Percentiles rank a stretch among this genome's conserved stretches.
phyloP scores from a whole-genome alignment of 331 rosid genomes.

The Rosa hybrid region DNA sequence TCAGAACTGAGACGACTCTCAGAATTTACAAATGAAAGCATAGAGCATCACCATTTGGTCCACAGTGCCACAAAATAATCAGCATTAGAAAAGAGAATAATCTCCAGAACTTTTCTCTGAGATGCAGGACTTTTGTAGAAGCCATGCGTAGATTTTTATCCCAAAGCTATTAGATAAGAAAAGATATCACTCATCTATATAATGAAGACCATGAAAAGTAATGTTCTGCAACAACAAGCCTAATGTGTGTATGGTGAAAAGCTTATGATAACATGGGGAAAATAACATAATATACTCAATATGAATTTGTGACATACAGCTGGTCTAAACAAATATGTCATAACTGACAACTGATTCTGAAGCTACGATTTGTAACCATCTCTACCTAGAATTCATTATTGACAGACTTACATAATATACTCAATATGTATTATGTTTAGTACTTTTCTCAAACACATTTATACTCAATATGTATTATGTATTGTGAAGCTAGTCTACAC shows the following conservation, averaged over 20 bases:
- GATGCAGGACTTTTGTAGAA: not conserved
- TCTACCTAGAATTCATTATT: too few relatives aligned
- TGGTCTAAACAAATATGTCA: not conserved
- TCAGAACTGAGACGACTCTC: not conserved
- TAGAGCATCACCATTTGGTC: too few relatives aligned
- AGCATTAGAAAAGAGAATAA: too few relatives aligned
- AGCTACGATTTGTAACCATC: not conserved
- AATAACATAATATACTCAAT: not conserved
- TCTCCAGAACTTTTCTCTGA: not conserved
- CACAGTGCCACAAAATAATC: too few relatives aligned
- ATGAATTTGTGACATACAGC: not conserved
- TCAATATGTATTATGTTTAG: too few relatives aligned
- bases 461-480: too few relatives aligned
- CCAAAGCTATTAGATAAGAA: too few relatives aligned
- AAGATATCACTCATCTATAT: not conserved
- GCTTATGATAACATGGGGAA: not conserved
- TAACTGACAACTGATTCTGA: not conserved
- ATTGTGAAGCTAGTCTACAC: too few relatives aligned
- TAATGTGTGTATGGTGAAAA: not conserved
- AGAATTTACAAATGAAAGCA: too few relatives aligned
- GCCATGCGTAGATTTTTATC: not conserved
- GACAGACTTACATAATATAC: not conserved
- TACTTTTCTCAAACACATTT: too few relatives aligned
- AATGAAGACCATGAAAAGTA: not conserved
- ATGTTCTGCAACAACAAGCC: not conserved